Percentiles rank a stretch among this genome's conserved stretches.
phyloP scores from a whole-genome alignment of 2,329 filamentous ascomycete genomes.

The Lojkania enalia region DNA sequence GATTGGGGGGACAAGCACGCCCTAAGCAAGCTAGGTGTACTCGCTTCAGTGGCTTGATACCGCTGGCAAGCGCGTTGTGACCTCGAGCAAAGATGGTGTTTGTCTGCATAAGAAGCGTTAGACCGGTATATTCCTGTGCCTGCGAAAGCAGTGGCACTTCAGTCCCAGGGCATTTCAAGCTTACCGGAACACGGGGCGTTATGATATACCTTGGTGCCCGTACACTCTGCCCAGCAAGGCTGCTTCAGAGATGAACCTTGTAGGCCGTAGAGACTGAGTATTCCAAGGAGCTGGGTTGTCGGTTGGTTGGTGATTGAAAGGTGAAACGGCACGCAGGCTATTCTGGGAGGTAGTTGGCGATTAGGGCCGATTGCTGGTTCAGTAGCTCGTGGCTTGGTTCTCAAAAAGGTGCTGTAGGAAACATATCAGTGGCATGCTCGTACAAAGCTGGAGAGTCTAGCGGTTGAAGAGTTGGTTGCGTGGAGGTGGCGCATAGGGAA shows the following conservation, averaged over 20 bases:
- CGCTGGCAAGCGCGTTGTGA: constrained; percentile 35
- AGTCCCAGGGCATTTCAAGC: constrained; percentile 21
- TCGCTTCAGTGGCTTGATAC: constrained; percentile 33
- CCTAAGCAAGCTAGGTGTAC: constrained; percentile 37
- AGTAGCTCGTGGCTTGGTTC: constrained; percentile 33
- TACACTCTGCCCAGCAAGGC: constrained; percentile 12
- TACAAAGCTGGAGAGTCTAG: constrained; percentile 29
- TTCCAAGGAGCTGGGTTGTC: constrained; percentile 25
- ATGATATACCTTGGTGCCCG: constrained; percentile 22
- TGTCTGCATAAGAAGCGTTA: constrained; percentile 38
- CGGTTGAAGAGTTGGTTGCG: constrained; percentile 36
- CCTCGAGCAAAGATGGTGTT: constrained; percentile 30
- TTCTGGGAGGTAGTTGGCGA: constrained; percentile 23
- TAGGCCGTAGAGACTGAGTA: constrained; percentile 19
- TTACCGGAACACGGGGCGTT: constrained; percentile 30
- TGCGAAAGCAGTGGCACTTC: constrained; percentile 18
- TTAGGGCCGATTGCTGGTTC: constrained; percentile 3
- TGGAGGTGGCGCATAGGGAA: constrained; percentile 41
- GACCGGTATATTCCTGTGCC: constrained; percentile 24
- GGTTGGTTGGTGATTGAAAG: constrained; percentile 20
- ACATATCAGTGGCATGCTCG: constrained; percentile 35
- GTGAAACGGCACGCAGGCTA: constrained; percentile 22
- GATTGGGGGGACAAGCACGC: constrained; percentile 36
- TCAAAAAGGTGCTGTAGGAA: constrained; percentile 21
- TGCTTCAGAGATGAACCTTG: constrained; percentile 17